These are phyloP conservation scores for Magnaporthiopsis rhizophila DNA, from an alignment of 2,329 filamentous ascomycete species.

Conservation along the genomic window DNA sequence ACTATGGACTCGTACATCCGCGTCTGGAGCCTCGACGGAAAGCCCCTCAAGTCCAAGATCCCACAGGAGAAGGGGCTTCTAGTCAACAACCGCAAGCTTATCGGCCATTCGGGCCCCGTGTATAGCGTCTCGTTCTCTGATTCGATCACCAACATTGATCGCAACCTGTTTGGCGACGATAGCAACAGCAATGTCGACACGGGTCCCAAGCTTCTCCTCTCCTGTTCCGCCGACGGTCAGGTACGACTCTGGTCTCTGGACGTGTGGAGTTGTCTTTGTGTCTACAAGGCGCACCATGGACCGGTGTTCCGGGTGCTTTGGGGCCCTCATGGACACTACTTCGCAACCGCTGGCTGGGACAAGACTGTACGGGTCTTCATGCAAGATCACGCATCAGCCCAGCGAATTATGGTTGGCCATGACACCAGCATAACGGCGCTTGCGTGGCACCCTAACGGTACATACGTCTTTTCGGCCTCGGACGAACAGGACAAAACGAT, in stretches of 20 bases:
- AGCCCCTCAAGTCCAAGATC: conserved; percentile 63
- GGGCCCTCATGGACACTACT: conserved; percentile 94
- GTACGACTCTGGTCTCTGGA: conserved; percentile 91
- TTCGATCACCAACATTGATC: conserved; percentile 47
- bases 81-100: conserved; percentile 60
- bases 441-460: conserved; percentile 90
- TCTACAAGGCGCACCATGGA: conserved; percentile 88
- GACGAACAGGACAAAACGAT: conserved; percentile 81
- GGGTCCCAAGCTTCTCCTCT: conserved; percentile 65
- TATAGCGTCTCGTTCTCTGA: conserved; percentile 84
- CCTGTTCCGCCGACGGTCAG: conserved; percentile 78
- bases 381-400: conserved; percentile 83
- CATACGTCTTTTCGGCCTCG: conserved; percentile 88
- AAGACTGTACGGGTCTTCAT: conserved; percentile 86
- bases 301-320: conserved; percentile 84
- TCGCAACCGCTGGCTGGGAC: conserved; percentile 79
- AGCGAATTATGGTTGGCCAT: conserved; percentile 84
- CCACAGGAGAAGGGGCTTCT: conserved; percentile 47
- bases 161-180: conserved; percentile 45
- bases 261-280: conserved; percentile 82
- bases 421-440: conserved; percentile 87
- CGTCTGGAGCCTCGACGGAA: conserved; percentile 85
- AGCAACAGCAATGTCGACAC: conserved; percentile 35
- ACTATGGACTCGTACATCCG: conserved; percentile 94
- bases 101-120: conserved; percentile 85